phyloP scores from a whole-genome alignment of 306 rosid genomes.

The Pyrus communis region DNA sequence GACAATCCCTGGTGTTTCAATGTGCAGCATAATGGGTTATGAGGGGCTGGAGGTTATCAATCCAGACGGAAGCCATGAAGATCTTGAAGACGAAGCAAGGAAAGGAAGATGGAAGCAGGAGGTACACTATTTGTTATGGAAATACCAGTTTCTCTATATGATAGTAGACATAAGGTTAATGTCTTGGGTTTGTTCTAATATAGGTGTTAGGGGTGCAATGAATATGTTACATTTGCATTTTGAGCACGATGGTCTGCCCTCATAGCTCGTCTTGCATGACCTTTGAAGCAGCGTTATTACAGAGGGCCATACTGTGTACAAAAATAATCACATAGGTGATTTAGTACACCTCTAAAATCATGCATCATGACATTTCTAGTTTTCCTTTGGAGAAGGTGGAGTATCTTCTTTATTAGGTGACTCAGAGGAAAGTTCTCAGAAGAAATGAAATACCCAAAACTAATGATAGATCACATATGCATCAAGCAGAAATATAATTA shows the following conservation, averaged over 20 bases:
- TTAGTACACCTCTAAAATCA: not conserved
- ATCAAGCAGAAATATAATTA: not conserved
- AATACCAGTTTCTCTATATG: not conserved
- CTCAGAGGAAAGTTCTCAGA: not conserved
- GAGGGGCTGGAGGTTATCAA: slow-evolving; percentile 91
- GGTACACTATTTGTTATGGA: slow-evolving; percentile 27
- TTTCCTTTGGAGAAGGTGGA: not conserved
- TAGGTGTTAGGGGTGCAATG: not conserved
- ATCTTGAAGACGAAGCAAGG: slow-evolving; percentile 75
- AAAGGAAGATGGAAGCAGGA: slow-evolving; percentile 95
- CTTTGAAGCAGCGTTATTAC: not conserved
- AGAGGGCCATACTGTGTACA: not conserved
- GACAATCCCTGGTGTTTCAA: not conserved
- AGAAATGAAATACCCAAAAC: not conserved
- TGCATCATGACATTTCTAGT: not conserved
- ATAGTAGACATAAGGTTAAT: not conserved
- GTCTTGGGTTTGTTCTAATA: not conserved
- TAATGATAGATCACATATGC: not conserved
- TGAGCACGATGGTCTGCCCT: not conserved
- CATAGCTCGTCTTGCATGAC: not conserved
- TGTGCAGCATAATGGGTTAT: slow-evolving; percentile 30
- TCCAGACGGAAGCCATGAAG: slow-evolving; percentile 90
- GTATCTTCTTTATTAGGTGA: not conserved
- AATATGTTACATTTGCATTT: not conserved
- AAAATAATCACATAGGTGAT: not conserved